A percentile compares a stretch with the other conserved stretches of the same genome.
Conservation (phyloP, 1,284 basidiomycete genomes). For the Ceratorhiza oryzae-sativae region DNA sequence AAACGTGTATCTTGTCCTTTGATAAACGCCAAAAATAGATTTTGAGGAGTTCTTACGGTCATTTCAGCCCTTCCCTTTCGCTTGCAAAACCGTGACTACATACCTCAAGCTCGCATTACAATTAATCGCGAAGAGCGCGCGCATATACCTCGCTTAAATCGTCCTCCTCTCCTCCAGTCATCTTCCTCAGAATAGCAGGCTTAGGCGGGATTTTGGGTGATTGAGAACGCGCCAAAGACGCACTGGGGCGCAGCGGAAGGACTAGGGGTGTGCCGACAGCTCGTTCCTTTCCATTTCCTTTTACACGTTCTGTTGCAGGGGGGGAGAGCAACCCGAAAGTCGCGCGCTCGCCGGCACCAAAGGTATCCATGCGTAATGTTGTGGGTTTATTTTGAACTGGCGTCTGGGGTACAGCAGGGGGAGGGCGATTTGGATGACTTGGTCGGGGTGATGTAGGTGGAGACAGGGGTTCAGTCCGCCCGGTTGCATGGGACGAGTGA, state of each 20-base stretch:
- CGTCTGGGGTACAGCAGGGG: not conserved
- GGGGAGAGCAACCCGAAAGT: constrained; percentile 18
- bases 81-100: not conserved
- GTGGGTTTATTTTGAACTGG: not conserved
- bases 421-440: constrained; percentile 1
- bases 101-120: not conserved
- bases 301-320: not conserved
- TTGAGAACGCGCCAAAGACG: not conserved
- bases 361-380: constrained; percentile 8
- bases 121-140: constrained; percentile 22
- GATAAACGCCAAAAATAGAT: not conserved
- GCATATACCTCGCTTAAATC: constrained; percentile 18
- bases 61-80: not conserved
- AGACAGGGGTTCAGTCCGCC: not conserved
- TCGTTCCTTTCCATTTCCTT: constrained; percentile 8
- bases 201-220: constrained; percentile 25
- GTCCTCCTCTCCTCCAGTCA: constrained; percentile 16
- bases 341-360: not conserved
- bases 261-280: not conserved
- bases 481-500: constrained; percentile 12
- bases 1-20: not conserved
- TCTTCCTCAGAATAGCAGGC: constrained; percentile 7
- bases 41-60: not conserved
- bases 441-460: constrained; percentile 23
- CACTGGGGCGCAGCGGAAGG: not conserved